Base-by-base conservation (phyloP, 495 filamentous ascomycete genomes). In the Hypoxylon lenormandii region DNA sequence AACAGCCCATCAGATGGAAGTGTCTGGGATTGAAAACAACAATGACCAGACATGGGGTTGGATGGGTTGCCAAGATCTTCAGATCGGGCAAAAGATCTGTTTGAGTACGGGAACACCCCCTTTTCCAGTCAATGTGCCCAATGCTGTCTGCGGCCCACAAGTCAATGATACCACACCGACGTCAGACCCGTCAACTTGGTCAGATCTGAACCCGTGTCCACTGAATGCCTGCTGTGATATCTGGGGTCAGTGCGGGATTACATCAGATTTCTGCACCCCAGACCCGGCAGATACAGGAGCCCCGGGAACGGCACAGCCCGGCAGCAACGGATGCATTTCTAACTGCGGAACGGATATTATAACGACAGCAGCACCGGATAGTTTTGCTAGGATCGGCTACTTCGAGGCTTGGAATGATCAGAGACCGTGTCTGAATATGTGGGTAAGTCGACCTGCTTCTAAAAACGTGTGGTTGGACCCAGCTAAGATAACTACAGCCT, bases 211-310 rank as follows among this genome's bases (percentile, higher is more conserved):
- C 50, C 64, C 10, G 26, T 23, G 28, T 16, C 48, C 21, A 6
- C 22, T 52, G 6, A 52, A 52, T 11, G 48, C 48, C 5, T 80
- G 78, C 52, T 78, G 73, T 60, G 65, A 81, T 54, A 70, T 74
- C 3, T 84, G 80, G 78, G 83, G 82, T 22, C 73, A 83, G 26
- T 86, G 84, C 56, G 85, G 85, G 13, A 83, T 69, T 3, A 83
- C 77, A 0, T 22, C 28, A 0, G 82, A 86, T 1, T 86, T 84
- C 61, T 88, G 84, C 56, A 78, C 61, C 7, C 52, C 36, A 13
- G 13, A 13, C 13, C 36, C 36, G 2, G 36, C 36, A 37, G 36
- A 37, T 37, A 77, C 57, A 38, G 80, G 79, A 1, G 70, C 75
- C 1, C 82, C 82, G 0, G 83, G 83, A 0, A 81, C 80, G 0